Conservation (phyloP, 1,284 basidiomycete species). For the Vanrija sp. region DNA sequence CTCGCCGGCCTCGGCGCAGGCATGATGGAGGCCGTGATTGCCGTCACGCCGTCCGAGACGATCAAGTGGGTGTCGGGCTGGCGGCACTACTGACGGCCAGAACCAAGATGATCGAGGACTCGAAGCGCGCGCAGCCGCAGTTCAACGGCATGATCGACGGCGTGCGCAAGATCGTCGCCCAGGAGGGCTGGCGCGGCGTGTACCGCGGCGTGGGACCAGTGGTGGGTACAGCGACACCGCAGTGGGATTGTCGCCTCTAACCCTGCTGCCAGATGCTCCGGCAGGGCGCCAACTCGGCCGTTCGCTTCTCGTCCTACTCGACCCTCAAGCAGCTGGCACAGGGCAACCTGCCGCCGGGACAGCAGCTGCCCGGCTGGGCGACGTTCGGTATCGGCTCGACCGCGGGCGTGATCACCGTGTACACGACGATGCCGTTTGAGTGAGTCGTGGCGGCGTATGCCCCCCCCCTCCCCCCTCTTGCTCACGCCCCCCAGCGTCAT, state of each 20-base stretch:
- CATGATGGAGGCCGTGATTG: slow-evolving; percentile 88
- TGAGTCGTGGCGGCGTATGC: slow-evolving; percentile 52
- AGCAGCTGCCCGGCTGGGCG: slow-evolving; percentile 76
- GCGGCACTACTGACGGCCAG: slow-evolving; percentile 49
- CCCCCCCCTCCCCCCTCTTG: neutral
- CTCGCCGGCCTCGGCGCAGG: slow-evolving; percentile 91
- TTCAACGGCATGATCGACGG: slow-evolving; percentile 89
- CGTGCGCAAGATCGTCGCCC: slow-evolving; percentile 70
- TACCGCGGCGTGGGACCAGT: slow-evolving; percentile 94
- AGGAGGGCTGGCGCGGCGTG: slow-evolving; percentile 74
- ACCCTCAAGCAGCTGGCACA: slow-evolving; percentile 90
- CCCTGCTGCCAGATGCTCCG: slow-evolving; percentile 75
- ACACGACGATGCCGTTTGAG: slow-evolving; percentile 85
- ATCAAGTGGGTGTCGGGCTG: slow-evolving; percentile 69
- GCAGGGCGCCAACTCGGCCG: slow-evolving; percentile 94
- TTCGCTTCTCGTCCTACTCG: slow-evolving; percentile 93
- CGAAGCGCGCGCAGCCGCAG: slow-evolving; percentile 74
- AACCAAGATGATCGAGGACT: slow-evolving; percentile 97
- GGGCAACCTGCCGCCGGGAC: slow-evolving; percentile 74
- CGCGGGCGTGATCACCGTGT: slow-evolving; percentile 92
- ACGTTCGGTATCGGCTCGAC: slow-evolving; percentile 93
- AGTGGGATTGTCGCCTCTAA: neutral
- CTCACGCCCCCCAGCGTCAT: slow-evolving; percentile 63
- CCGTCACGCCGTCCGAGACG: slow-evolving; percentile 95
- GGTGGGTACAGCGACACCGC: slow-evolving; percentile 56